phyloP scores from a whole-genome alignment of 108 stramenopile genomes.

The Skeletonema tropicum region DNA sequence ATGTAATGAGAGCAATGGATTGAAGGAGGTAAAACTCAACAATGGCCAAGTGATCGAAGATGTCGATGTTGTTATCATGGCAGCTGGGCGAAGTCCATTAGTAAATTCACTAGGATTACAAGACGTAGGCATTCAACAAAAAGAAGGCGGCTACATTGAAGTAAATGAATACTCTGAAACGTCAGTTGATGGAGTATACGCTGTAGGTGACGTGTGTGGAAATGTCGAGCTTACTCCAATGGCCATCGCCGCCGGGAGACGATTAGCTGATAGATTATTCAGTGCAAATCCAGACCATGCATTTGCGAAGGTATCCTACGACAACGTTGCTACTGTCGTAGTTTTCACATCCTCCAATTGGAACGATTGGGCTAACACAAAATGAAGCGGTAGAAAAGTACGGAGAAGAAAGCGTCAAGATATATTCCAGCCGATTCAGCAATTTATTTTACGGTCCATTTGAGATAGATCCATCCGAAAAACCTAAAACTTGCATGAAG shows the following conservation, averaged over 20 bases:
- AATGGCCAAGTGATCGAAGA: conserved; percentile 63
- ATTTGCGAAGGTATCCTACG: conserved; percentile 77
- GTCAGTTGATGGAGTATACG: conserved; percentile 63
- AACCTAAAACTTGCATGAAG: conserved; percentile 73
- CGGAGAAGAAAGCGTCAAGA: conserved; percentile 79
- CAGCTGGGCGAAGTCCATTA: conserved; percentile 83
- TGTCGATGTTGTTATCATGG: conserved; percentile 82
- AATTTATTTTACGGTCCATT: conserved; percentile 89
- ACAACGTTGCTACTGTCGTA: conserved; percentile 80
- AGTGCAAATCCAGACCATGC: conserved; percentile 43
- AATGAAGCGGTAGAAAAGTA: conserved; percentile 71
- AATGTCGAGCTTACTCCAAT: conserved; percentile 87
- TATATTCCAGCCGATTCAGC: conserved; percentile 81
- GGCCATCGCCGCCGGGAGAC: conserved; percentile 86
- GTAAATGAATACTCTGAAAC: conserved; percentile 87
- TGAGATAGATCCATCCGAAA: conserved; percentile 64
- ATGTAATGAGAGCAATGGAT: conserved; percentile 42
- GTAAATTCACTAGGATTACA: conserved; percentile 64
- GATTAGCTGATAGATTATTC: conserved; percentile 86
- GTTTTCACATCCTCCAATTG: conserved; percentile 85
- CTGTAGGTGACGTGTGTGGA: conserved; percentile 86
- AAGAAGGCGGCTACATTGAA: conserved; percentile 65
- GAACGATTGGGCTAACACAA: conserved; percentile 79
- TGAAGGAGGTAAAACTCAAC: conserved; percentile 59
- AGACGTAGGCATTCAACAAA: conserved; percentile 64